Conservation (phyloP, 2,329 filamentous ascomycete genomes). For the Dendryphion nanum region DNA sequence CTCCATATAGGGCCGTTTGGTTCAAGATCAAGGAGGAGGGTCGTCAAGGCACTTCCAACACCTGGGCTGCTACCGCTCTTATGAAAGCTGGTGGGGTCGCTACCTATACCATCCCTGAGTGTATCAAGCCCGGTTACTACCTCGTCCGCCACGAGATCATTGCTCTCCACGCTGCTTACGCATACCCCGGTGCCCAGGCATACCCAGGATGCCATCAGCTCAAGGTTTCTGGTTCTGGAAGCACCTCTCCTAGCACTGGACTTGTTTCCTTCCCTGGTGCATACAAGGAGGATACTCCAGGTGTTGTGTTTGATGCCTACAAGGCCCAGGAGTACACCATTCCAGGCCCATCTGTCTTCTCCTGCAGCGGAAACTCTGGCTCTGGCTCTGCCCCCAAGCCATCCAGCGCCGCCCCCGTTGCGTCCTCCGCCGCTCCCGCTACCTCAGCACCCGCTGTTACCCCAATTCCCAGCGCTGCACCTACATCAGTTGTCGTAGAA, state of each 20-base stretch:
- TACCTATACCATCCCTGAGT: constrained; percentile 55
- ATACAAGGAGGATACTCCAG: constrained; percentile 51
- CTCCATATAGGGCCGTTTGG: constrained; percentile 49
- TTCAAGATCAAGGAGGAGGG: constrained; percentile 56
- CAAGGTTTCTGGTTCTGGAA: constrained; percentile 52
- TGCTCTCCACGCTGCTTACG: constrained; percentile 50
- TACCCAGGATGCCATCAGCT: constrained; percentile 61
- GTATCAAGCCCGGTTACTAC: constrained; percentile 55
- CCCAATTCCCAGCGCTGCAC: too few relatives aligned
- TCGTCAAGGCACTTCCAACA: constrained; percentile 50
- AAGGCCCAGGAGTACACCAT: constrained; percentile 24
- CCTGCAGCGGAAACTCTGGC: too few relatives aligned
- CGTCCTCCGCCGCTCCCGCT: too few relatives aligned
- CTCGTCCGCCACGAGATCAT: constrained; percentile 60
- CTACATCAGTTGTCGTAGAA: too few relatives aligned
- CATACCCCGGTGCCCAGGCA: constrained; percentile 56
- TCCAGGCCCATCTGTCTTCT: constrained; percentile 28
- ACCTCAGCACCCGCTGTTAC: too few relatives aligned
- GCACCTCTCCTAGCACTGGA: constrained; percentile 36
- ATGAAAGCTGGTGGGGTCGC: constrained; percentile 46
- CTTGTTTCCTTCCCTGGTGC: constrained; percentile 55
- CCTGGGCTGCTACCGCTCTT: constrained; percentile 48
- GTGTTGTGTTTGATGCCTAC: constrained; percentile 55
- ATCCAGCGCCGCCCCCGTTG: too few relatives aligned
- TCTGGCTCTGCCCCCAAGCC: too few relatives aligned